phyloP scores from a whole-genome alignment of 225 moss, liverwort and hornwort genomes.

The Polytrichum formosum region DNA sequence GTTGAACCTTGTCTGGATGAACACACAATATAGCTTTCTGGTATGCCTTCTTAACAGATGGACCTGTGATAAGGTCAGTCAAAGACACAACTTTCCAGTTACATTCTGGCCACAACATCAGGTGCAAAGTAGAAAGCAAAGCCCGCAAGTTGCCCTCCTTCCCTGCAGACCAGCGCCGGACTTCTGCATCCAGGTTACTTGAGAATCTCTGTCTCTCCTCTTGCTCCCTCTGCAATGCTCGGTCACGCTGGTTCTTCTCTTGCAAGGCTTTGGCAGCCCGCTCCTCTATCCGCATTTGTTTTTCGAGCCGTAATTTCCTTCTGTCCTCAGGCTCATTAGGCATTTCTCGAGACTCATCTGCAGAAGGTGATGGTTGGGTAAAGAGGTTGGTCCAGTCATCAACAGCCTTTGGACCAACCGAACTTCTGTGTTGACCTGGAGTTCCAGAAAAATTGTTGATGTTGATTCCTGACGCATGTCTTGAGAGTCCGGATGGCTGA shows the following conservation, averaged over 20 bases:
- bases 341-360: constrained; percentile 55
- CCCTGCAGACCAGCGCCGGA: constrained; percentile 84
- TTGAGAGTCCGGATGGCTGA: constrained; percentile 24
- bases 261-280: constrained; percentile 76
- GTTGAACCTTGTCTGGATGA: constrained; percentile 92
- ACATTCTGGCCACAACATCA: constrained; percentile 91
- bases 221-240: constrained; percentile 76
- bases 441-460: constrained; percentile 30
- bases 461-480: constrained; percentile 42
- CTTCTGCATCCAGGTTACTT: constrained; percentile 77
- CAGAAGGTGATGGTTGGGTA: constrained; percentile 21
- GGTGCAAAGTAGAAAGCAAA: constrained; percentile 78
- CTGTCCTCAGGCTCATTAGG: constrained; percentile 49
- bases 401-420: constrained; percentile 27
- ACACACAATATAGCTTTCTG: constrained; percentile 84
- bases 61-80: constrained; percentile 65
- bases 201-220: constrained; percentile 77
- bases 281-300: constrained; percentile 71
- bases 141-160: constrained; percentile 97
- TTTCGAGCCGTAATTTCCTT: constrained; percentile 61
- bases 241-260: constrained; percentile 94
- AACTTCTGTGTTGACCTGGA: constrained; percentile 12
- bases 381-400: constrained; percentile 67
- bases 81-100: constrained; percentile 83
- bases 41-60: constrained; percentile 85